Conservation (phyloP, 257 asterid genomes). For the Jasminum sambac region DNA sequence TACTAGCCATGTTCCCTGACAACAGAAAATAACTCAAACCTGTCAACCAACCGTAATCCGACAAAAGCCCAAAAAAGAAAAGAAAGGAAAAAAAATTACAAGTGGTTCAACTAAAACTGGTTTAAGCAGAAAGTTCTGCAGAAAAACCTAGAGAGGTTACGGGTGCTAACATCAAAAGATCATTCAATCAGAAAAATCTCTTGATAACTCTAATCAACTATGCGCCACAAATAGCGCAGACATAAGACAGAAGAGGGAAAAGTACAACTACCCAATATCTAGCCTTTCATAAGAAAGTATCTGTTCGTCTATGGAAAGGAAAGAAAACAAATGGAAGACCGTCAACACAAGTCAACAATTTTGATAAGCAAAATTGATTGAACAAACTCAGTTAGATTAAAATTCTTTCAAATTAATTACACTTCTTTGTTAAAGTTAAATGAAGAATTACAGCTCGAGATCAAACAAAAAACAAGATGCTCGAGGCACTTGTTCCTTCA, state of each 20-base stretch:
- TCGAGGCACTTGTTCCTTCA: conserved; percentile 22
- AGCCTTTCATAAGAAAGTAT: neutral
- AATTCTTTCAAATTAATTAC: no score
- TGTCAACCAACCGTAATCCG: conserved; percentile 20
- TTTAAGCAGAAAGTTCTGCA: neutral
- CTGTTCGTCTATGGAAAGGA: no score
- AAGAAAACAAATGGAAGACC: no score
- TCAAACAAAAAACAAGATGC: conserved; percentile 2
- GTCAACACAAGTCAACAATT: no score
- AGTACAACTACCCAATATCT: neutral
- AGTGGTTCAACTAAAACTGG: conserved; percentile 1
- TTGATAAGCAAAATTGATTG: no score
- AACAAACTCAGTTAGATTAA: no score
- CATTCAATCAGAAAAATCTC: neutral
- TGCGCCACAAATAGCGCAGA: neutral
- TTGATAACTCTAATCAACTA: conserved; percentile 2
- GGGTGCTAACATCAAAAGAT: neutral
- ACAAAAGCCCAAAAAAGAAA: neutral
- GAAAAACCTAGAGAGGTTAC: neutral
- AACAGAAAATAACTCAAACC: conserved; percentile 18
- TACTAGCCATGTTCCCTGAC: conserved; percentile 37
- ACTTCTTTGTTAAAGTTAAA: conserved; percentile 4
- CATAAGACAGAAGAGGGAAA: neutral
- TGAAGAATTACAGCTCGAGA: conserved; percentile 17
- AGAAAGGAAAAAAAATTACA: neutral